Evolutionary conservation across 2,329 filamentous ascomycete genomes (phyloP), one percentile per base, ranked within the genome.

Genomic region (Corynespora cassiicola): DNA sequence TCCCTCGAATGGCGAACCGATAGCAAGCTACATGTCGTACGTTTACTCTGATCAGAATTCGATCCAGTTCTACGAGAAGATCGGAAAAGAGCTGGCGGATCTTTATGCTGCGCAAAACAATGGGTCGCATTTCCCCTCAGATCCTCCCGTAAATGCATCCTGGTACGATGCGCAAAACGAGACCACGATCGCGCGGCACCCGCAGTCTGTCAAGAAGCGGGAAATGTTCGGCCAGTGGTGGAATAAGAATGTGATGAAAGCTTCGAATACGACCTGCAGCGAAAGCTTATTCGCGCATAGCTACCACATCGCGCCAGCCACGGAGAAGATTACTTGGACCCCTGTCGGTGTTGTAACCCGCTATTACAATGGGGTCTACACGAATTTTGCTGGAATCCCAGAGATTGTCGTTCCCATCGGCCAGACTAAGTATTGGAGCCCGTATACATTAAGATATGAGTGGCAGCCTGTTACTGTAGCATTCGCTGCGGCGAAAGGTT

Each of bases 11-110:
- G 36, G 25, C 10, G 15, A 29, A 15, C 15, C 35, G 6, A 35
- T 44, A 3, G 10, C 35, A 12, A 11, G 16, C 4, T 45, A 45
- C 37, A 40, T 40, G 36, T 17, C 8, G 8, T 33, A 36, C 22
- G 42, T 45, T 12, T 45, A 45, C 33, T 36, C 36, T 4, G 42
- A 45, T 25, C 37, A 45, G 26, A 45, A 45, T 31, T 45, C 42
- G 2, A 37, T 45, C 19, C 36, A 45, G 31, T 45, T 45, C 37
- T 45, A 41, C 31, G 27, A 45, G 9, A 36, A 33, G 31, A 39
- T 45, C 28, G 37, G 36, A 6, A 36, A 37, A 12, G 22, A 29
- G 6, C 32, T 31, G 5, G 32, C 20, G 10, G 38, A 25, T 10
- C 38, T 14, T 8, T 30, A 42, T 18, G 18, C 22, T 14, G 31